Conservation (phyloP, 805 yeast genomes). For the Suhomyces emberorum region DNA sequence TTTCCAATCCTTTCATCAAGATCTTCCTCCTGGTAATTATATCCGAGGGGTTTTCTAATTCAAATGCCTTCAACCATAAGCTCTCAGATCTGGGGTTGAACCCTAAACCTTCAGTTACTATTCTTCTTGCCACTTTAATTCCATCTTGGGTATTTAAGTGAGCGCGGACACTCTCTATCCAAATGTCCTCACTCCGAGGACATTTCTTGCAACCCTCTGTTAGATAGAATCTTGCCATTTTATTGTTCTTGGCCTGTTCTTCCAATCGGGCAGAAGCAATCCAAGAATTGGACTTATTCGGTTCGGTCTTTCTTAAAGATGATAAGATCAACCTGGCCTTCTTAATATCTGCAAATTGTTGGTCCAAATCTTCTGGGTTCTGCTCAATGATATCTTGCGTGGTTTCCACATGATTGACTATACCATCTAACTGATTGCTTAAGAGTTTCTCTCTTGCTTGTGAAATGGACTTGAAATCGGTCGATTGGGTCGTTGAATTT, state of each 20-base stretch:
- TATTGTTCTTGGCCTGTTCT: conserved; percentile 53
- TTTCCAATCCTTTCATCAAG: conserved; percentile 68
- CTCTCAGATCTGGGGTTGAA: conserved; percentile 52
- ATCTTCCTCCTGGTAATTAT: conserved; percentile 49
- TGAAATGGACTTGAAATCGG: conserved; percentile 54
- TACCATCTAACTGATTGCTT: conserved; percentile 48
- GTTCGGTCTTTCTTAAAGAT: conserved; percentile 71
- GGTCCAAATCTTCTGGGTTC: conserved; percentile 10
- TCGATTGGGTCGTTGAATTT: conserved; percentile 11
- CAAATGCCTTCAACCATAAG: conserved; percentile 72
- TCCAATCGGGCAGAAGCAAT: conserved; percentile 82
- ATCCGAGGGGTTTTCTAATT: conserved; percentile 55
- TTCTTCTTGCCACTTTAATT: conserved; percentile 45
- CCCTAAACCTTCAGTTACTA: conserved; percentile 65
- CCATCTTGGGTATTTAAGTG: conserved; percentile 44
- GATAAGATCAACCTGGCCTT: conserved; percentile 58
- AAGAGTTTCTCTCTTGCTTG: conserved; percentile 62
- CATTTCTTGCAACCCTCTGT: conserved; percentile 72
- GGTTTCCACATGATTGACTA: conserved; percentile 19
- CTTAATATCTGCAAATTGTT: conserved; percentile 52
- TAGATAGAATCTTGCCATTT: conserved; percentile 57
- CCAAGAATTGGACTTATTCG: conserved; percentile 75
- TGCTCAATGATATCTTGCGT: conserved; percentile 1
- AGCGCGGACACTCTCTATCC: conserved; percentile 78
- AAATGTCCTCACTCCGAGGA: conserved; percentile 65